Percentiles rank a stretch among this genome's conserved stretches.
Conservation (phyloP, 2,329 filamentous ascomycete species). For the Penicillium sclerotiorum region DNA sequence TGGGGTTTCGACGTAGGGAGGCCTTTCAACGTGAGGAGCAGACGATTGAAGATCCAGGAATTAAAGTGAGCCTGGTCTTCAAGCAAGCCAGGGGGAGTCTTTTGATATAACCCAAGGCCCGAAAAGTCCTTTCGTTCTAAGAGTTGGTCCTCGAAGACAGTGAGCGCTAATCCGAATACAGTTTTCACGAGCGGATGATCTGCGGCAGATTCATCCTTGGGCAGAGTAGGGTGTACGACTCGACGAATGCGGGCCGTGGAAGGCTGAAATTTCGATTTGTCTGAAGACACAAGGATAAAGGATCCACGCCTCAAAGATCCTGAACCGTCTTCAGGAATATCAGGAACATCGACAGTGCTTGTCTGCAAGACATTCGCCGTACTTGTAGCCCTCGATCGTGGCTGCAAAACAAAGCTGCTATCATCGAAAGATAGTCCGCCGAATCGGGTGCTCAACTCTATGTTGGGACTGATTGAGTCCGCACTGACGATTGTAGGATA, state of each 20-base stretch:
- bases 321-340: conserved; percentile 52
- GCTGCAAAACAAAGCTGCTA: conserved; percentile 79
- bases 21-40: conserved; percentile 70
- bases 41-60: conserved; percentile 79
- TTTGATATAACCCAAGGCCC: conserved; percentile 81
- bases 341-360: conserved; percentile 59
- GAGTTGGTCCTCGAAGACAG: conserved; percentile 83
- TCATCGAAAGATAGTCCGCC: conserved; percentile 83
- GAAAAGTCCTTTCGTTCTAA: conserved; percentile 86
- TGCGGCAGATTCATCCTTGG: conserved; percentile 50
- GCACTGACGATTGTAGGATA: conserved; percentile 88
- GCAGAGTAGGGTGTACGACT: conserved; percentile 60
- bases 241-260: conserved; percentile 66
- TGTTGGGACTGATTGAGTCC: conserved; percentile 79
- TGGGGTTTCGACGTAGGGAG: conserved; percentile 72
- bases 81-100: conserved; percentile 87
- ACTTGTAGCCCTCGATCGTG: conserved; percentile 61
- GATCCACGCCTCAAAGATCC: conserved; percentile 76
- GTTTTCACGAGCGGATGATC: conserved; percentile 74
- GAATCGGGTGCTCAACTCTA: conserved; percentile 82
- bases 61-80: conserved; percentile 96
- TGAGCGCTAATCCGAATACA: conserved; percentile 74
- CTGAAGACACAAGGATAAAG: conserved; percentile 82
- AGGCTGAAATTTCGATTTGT: conserved; percentile 60
- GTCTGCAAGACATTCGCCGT: conserved; percentile 70